A percentile compares a stretch with the other conserved stretches of the same genome.
Conservation (phyloP, 2,329 filamentous ascomycete genomes). For the Torrubiellomyces zombiae region DNA sequence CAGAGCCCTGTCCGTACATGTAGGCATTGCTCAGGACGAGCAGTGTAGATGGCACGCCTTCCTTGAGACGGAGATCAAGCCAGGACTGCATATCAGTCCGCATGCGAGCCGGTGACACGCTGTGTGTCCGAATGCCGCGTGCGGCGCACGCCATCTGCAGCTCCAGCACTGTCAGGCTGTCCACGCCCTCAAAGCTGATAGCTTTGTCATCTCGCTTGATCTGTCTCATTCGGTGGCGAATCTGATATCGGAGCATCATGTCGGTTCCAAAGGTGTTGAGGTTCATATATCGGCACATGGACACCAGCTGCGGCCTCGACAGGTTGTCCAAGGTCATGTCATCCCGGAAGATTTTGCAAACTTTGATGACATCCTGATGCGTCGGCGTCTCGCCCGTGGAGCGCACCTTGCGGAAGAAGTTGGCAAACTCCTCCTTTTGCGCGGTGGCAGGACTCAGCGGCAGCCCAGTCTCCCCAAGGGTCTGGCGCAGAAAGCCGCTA, state of each 20-base stretch:
- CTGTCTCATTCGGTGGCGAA: constrained; percentile 95
- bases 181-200: constrained; percentile 86
- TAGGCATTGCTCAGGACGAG: constrained; percentile 94
- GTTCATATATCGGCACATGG: constrained; percentile 97
- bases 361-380: constrained; percentile 84
- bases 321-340: constrained; percentile 95
- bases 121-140: constrained; percentile 82
- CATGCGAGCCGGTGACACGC: constrained; percentile 74
- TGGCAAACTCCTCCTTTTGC: constrained; percentile 82
- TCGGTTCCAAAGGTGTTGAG: constrained; percentile 94
- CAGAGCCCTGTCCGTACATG: constrained; percentile 82
- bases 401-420: constrained; percentile 93
- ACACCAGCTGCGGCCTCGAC: constrained; percentile 85
- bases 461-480: constrained; percentile 81
- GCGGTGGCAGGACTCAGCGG: constrained; percentile 71
- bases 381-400: constrained; percentile 83
- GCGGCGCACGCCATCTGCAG: constrained; percentile 84
- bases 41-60: constrained; percentile 90
- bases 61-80: constrained; percentile 83
- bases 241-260: constrained; percentile 91
- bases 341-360: constrained; percentile 98
- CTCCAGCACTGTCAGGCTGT: constrained; percentile 82
- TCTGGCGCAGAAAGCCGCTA: constrained; percentile 74
- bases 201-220: constrained; percentile 96
- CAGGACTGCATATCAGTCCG: constrained; percentile 84